These are phyloP conservation scores for Lodderomyces margitis DNA, from an alignment of 1,139 yeast genomes.

Conservation along the genomic window DNA sequence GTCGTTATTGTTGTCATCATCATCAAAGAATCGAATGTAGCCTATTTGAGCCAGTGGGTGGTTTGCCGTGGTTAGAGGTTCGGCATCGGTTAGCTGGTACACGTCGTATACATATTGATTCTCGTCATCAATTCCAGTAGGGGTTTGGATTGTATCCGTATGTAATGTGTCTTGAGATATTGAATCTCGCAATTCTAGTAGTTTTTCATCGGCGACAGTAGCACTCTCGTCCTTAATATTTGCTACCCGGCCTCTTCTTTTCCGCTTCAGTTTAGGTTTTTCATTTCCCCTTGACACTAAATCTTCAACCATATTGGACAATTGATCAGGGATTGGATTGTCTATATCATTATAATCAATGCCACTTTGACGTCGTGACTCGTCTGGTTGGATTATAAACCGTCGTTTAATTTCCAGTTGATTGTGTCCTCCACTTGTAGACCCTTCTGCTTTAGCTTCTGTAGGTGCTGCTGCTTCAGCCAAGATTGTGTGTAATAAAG, in stretches of 20 bases:
- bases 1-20: conserved; percentile 35
- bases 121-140: conserved; percentile 45
- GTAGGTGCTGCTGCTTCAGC: conserved; percentile 14
- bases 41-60: conserved; percentile 58
- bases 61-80: conserved; percentile 51
- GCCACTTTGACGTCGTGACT: neutral
- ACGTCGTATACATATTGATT: conserved; percentile 86
- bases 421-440: conserved; percentile 29
- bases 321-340: conserved; percentile 59
- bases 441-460: conserved; percentile 14
- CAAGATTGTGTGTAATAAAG: conserved; percentile 18
- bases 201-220: neutral
- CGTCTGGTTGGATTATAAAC: conserved; percentile 4
- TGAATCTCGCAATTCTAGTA: neutral
- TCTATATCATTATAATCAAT: conserved; percentile 11
- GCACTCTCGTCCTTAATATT: conserved; percentile 16
- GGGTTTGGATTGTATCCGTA: no score
- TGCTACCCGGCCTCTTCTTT: conserved; percentile 10
- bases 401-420: conserved; percentile 18
- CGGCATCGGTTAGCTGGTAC: conserved; percentile 43
- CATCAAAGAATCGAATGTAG: conserved; percentile 65
- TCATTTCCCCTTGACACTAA: conserved; percentile 33
- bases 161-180: neutral
- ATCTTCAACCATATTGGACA: conserved; percentile 65
- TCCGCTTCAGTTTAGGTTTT: conserved; percentile 5